These are phyloP conservation scores for Rhizopogon vesiculosus DNA, from an alignment of 768 basidiomycete genomes.

Conservation along the genomic window DNA sequence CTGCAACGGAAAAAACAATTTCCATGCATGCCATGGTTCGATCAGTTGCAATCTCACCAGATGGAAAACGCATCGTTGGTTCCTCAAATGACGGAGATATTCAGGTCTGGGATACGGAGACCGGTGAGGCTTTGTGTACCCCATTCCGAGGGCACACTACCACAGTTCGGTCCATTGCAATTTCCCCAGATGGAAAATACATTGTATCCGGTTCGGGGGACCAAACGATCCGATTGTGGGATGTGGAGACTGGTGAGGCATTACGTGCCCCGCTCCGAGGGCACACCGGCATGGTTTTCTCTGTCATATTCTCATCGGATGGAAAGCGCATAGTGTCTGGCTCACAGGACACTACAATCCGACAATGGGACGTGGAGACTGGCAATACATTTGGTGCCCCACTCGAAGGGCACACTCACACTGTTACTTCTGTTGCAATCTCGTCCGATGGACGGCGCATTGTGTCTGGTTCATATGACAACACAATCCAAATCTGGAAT, in stretches of 20 bases:
- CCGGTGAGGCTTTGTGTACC: neutral
- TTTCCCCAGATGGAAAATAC: conserved; percentile 1
- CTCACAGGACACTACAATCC: conserved; percentile 24
- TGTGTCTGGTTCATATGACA: conserved; percentile 27
- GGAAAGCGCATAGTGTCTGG: conserved; percentile 19
- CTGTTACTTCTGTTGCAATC: conserved; percentile 26
- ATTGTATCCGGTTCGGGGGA: neutral
- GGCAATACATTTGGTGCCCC: conserved; percentile 19
- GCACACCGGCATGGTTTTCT: conserved; percentile 1
- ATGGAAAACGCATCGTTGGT: neutral
- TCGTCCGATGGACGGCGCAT: conserved; percentile 26
- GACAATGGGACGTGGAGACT: conserved; percentile 21
- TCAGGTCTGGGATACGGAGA: conserved; percentile 1
- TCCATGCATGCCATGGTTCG: too few species aligned
- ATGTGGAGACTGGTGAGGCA: conserved; percentile 4
- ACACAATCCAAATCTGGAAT: conserved; percentile 25
- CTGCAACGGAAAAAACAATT: neutral
- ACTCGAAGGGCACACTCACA: conserved; percentile 19
- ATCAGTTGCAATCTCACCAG: conserved; percentile 2
- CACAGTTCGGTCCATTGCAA: neutral
- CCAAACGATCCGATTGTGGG: conserved; percentile 1
- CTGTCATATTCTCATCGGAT: conserved; percentile 7
- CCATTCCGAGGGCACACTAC: neutral
- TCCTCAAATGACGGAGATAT: conserved; percentile 1
- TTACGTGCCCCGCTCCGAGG: conserved; percentile 1